Base-by-base conservation (phyloP, 2,329 filamentous ascomycete genomes). In the Xylaria sp. region DNA sequence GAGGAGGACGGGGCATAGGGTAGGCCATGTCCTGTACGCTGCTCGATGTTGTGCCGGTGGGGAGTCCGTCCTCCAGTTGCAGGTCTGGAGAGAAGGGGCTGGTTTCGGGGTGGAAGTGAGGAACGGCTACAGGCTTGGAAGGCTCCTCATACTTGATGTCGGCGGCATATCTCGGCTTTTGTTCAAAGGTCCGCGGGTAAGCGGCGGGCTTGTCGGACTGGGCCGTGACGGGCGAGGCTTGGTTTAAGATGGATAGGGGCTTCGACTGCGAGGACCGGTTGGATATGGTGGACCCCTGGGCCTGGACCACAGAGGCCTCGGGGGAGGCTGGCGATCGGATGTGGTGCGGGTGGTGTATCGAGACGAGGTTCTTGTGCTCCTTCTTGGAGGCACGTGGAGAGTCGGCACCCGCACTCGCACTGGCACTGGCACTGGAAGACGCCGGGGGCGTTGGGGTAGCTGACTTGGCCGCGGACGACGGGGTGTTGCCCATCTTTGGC, bases 1-100 rank as follows among this genome's bases (percentile, higher is more conserved):
- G 91, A 59, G 95, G 95, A 54, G 95, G 95, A n/a, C 92, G 87
- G 67, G 86, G 84, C 75, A 88, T 80, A 39, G 75, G 81, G 75
- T 90, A 90, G 51, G 85, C 90, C 82, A 90, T 86, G 73, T 89
- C 87, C 71, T 88, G 89, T 72, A 90, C 79, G 75, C 88, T 90
- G 79, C 81, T 86, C 70, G 85, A 85, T 64, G 84, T 81, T 58
- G 85, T 78, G 69, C 85, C 80, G 48, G 82, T 79, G 34, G 80
- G 74, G 54, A 86, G 83, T 70, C 77, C 78, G 72, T 82, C 79
- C 56, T 77, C 76, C 61, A 75, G 76, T 30, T 79, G 80, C 59
- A 78, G 79, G 69, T 80, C 69, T 74, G 79, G 74, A 64, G 78
- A 60, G 76, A 78, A 73, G 72, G 73, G 73, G 27, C 69, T 62